Evolutionary conservation across 345 rosid species (phyloP).

Genomic region (Euphorbia peplus): DNA sequence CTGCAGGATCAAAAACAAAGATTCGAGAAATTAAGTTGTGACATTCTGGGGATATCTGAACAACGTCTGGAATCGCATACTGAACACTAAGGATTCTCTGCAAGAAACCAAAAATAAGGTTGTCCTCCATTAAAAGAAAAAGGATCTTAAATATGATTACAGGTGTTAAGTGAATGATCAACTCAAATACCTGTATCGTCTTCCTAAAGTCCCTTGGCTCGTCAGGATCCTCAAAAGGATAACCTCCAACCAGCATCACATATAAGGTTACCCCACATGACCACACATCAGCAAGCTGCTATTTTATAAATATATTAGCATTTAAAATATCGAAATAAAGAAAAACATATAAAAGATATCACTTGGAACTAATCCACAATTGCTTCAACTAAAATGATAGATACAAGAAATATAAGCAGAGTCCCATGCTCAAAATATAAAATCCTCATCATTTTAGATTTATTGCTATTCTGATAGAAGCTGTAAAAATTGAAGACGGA

Average conservation of each 20-base stretch:
- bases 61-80: conserved; percentile 22
- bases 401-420: neutral
- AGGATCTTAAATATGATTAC: neutral
- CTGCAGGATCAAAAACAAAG: conserved; percentile 30
- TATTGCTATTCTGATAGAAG: neutral
- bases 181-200: conserved; percentile 24
- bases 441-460: neutral
- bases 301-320: neutral
- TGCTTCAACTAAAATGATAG: neutral
- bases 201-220: conserved; percentile 34
- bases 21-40: conserved; percentile 28
- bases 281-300: conserved; percentile 38
- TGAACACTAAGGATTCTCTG: conserved; percentile 35
- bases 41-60: conserved; percentile 30
- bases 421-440: neutral
- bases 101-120: conserved; percentile 15
- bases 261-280: conserved; percentile 35
- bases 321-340: neutral
- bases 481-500: neutral
- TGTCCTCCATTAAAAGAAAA: neutral
- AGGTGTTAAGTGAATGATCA: neutral
- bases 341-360: too few relatives aligned
- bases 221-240: conserved; percentile 37
- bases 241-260: conserved; percentile 31
- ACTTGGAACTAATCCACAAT: neutral